Evolutionary conservation across 176 grass and related monocot species (phyloP).

Genomic region (Avena insularis): DNA sequence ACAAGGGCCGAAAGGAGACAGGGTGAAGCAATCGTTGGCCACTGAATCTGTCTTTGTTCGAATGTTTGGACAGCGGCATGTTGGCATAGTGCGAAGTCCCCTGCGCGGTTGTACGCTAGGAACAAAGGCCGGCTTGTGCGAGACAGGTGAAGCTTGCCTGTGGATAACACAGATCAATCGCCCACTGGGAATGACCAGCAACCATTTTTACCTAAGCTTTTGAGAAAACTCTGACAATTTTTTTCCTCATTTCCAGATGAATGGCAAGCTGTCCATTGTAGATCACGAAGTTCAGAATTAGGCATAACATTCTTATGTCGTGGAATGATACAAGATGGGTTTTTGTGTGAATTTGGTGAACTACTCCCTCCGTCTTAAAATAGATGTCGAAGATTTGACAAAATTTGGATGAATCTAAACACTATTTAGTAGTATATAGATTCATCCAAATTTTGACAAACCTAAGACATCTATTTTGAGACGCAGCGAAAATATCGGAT

Average conservation of each 20-base stretch:
- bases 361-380: too few species aligned
- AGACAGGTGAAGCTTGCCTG: neutral
- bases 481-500: too few species aligned
- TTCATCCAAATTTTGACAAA: too few species aligned
- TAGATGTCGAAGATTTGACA: too few species aligned
- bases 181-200: neutral
- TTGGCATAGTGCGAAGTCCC: too few species aligned
- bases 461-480: too few species aligned
- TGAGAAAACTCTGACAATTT: slow-evolving; percentile 40
- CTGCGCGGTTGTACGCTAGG: too few species aligned
- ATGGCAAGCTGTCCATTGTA: slow-evolving; percentile 11
- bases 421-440: too few species aligned
- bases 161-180: slow-evolving; percentile 25
- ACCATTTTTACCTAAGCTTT: slow-evolving; percentile 3
- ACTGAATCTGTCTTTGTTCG: neutral
- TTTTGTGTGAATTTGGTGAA: too few species aligned
- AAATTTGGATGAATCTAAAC: neutral
- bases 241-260: slow-evolving; percentile 37
- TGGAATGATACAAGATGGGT: too few species aligned
- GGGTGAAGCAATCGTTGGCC: slow-evolving; percentile 67
- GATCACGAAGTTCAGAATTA: neutral
- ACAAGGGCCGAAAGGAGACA: slow-evolving; percentile 66
- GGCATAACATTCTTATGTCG: neutral
- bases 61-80: too few species aligned
- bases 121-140: too few species aligned